Conservation (phyloP, 2,329 filamentous ascomycete genomes). For the Penicillium occitanis region DNA sequence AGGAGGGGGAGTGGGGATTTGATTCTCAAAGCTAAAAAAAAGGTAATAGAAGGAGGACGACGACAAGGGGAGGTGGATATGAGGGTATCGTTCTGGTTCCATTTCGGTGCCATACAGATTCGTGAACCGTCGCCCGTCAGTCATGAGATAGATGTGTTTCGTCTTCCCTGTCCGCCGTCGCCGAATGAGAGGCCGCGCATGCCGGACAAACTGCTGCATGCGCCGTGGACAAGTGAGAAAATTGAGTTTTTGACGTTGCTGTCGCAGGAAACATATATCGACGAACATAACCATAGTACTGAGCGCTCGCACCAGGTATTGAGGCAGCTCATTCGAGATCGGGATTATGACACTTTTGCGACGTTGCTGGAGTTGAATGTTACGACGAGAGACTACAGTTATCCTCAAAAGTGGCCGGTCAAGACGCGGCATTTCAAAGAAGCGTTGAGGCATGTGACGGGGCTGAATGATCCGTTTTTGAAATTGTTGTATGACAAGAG, state of each 20-base stretch:
- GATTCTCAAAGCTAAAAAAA: conserved; percentile 1
- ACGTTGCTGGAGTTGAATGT: conserved; percentile 34
- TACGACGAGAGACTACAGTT: conserved; percentile 33
- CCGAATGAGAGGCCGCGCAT: conserved; percentile 33
- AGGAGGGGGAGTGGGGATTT: conserved; percentile 28
- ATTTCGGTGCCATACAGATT: conserved; percentile 39
- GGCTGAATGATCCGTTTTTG: conserved; percentile 37
- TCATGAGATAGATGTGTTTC: conserved; percentile 36
- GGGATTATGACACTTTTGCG: conserved; percentile 36
- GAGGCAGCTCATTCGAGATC: conserved; percentile 36
- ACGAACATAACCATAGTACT: conserved; percentile 31
- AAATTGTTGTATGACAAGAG: conserved; percentile 33
- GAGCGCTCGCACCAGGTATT: conserved; percentile 35
- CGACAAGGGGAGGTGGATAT: conserved; percentile 21
- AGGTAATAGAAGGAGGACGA: too few relatives aligned
- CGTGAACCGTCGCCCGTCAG: conserved; percentile 30
- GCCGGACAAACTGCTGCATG: conserved; percentile 39
- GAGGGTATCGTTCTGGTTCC: conserved; percentile 40
- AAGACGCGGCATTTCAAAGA: conserved; percentile 33
- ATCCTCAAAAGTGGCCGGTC: conserved; percentile 37
- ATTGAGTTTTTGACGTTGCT: conserved; percentile 42
- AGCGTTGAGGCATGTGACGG: conserved; percentile 32
- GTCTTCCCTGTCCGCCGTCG: conserved; percentile 32
- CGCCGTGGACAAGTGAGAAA: conserved; percentile 42
- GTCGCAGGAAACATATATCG: conserved; percentile 38